Conservation (phyloP, 495 filamentous ascomycete genomes). For the Chaetomidium leptoderma region DNA sequence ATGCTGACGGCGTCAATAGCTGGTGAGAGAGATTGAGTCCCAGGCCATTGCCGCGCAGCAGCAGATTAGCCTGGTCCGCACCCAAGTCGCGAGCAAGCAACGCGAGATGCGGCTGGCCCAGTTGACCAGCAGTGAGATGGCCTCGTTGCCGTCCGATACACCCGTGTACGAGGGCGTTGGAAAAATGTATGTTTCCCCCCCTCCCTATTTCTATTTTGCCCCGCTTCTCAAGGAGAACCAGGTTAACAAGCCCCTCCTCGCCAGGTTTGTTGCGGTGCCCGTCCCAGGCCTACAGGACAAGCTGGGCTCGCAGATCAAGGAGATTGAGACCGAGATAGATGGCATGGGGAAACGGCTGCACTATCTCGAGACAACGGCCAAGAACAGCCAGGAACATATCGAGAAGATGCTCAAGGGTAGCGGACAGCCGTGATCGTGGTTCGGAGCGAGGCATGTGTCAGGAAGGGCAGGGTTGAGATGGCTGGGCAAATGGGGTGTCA, state of each 20-base stretch:
- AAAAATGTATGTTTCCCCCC: constrained; percentile 69
- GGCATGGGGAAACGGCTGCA: constrained; percentile 84
- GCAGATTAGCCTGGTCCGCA: constrained; percentile 81
- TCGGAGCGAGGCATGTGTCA: not conserved
- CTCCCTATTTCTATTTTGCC: not conserved
- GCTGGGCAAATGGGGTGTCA: not conserved
- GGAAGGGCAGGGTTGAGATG: not conserved
- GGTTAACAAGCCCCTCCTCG: not conserved
- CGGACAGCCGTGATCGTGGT: constrained; percentile 25
- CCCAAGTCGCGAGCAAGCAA: constrained; percentile 81
- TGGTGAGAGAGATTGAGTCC: constrained; percentile 89
- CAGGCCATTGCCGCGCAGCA: constrained; percentile 84
- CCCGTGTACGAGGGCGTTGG: constrained; percentile 91
- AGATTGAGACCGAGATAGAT: constrained; percentile 70
- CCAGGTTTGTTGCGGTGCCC: constrained; percentile 83
- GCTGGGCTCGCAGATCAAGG: constrained; percentile 67
- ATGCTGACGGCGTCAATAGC: constrained; percentile 45
- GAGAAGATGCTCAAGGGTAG: constrained; percentile 63
- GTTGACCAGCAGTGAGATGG: constrained; percentile 78
- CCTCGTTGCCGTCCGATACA: constrained; percentile 69
- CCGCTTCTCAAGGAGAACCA: not conserved
- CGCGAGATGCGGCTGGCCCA: constrained; percentile 85
- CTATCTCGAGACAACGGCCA: constrained; percentile 89
- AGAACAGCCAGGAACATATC: constrained; percentile 86
- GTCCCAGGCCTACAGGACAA: constrained; percentile 68